Percentiles rank a stretch among this genome's conserved stretches.
phyloP scores from a whole-genome alignment of 257 asterid genomes.

The Cinchona pubescens region DNA sequence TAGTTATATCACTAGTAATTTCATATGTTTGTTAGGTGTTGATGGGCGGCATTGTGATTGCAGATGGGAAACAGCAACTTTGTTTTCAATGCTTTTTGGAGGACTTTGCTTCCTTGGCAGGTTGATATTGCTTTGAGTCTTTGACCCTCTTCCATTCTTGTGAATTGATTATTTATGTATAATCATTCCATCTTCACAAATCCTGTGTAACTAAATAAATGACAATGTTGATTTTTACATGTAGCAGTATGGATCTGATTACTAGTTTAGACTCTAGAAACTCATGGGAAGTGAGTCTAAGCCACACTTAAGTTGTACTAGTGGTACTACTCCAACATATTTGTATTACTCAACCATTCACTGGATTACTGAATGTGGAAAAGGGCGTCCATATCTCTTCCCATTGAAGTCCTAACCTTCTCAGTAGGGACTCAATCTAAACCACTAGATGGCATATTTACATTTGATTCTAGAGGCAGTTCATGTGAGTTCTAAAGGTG shows the following conservation, averaged over 20 bases:
- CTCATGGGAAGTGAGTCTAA: no score
- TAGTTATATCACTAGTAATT: slow-evolving; percentile 36
- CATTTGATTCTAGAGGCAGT: not conserved
- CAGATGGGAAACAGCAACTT: slow-evolving; percentile 93
- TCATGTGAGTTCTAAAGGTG: not conserved
- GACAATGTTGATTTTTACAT: not conserved
- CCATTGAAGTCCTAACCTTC: not conserved
- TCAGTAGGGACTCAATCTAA: not conserved
- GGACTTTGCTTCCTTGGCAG: slow-evolving; percentile 89
- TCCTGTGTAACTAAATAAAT: not conserved
- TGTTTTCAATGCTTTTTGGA: slow-evolving; percentile 77
- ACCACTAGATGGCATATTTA: not conserved
- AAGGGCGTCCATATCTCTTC: not conserved
- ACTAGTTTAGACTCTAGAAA: not conserved
- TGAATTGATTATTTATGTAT: not conserved
- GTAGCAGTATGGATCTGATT: not conserved
- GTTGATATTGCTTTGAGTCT: slow-evolving; percentile 35
- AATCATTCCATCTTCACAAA: not conserved
- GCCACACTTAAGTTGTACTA: not conserved
- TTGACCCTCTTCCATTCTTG: slow-evolving; percentile 7
- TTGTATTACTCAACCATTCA: not conserved
- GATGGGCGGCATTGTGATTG: slow-evolving; percentile 79
- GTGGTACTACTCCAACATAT: not conserved
- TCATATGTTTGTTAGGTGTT: slow-evolving; percentile 60
- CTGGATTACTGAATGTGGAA: no score